Evolutionary conservation across 768 basidiomycete genomes (phyloP), one percentile per base, ranked within the genome.

Genomic region (Atractiella rhizophila): DNA sequence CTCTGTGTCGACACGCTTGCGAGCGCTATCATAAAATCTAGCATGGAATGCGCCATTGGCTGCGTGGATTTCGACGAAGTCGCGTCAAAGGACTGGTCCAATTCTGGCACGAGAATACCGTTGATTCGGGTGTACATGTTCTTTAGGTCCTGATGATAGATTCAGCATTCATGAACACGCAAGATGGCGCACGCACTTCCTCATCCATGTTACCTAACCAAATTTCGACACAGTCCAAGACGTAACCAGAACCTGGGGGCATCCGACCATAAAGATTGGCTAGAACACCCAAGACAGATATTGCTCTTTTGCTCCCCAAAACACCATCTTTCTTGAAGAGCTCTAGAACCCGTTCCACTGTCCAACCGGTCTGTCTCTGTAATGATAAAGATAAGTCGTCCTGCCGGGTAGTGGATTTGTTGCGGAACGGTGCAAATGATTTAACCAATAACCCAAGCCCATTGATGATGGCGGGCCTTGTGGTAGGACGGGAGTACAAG

Each of bases 261-360:
- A 91, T 83, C 37, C 71, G 66, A n/a, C 68, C 69, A 59, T 88
- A 96, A n/a, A 98, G 75, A 56, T 98, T 98, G 65, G 96, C 85
- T 33, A 91, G 64, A 4, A 96, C 83, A 1, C 82, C 74, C 26
- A 96, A 69, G 76, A 91, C 86, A 53, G 82, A 91, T 56, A 83
- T 78, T 0, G 68, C 74, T 54, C 94, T 76, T 0, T 65, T 66
- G 30, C 68, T 69, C 40, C 96, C 63, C 58, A 77, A 76, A 1
- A 57, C 63, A 21, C 94, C 48, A 50, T 85, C 85, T 33, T 62
- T 62, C 25, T 60, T 51, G 40, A 66, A 65, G 19, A 59, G 59
- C 37, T 58, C 55, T 3, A 49, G 30, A 6, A 64, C 54, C 37
- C 61, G 54, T 10, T 60, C 59, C n/a, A n/a, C n/a, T n/a, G n/a